Percentiles rank a stretch among this genome's conserved stretches.
Conservation (phyloP, 345 rosid genomes). For the Raphanus sativus region DNA sequence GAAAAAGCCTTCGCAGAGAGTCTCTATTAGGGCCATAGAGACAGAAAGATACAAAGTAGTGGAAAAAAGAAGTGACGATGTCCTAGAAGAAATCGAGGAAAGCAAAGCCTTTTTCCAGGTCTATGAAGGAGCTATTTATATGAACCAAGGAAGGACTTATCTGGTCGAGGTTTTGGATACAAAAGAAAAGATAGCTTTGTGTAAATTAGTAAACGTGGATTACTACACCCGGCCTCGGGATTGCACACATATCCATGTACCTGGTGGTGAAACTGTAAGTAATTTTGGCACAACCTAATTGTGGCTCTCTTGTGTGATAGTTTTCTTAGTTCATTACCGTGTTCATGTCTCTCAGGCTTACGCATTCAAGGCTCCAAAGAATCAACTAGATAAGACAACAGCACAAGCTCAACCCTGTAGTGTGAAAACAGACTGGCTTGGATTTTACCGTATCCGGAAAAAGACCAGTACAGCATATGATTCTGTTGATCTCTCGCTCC, state of each 20-base stretch:
- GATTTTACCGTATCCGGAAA: slow-evolving; percentile 57
- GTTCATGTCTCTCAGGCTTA: slow-evolving; percentile 55
- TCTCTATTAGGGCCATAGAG: slow-evolving; percentile 89
- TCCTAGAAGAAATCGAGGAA: slow-evolving; percentile 92
- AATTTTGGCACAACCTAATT: background rate
- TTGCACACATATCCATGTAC: slow-evolving; percentile 68
- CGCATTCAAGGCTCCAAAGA: slow-evolving; percentile 44
- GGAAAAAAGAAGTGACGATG: slow-evolving; percentile 47
- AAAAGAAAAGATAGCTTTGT: slow-evolving; percentile 67
- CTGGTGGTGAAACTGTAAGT: slow-evolving; percentile 78
- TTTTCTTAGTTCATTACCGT: slow-evolving; percentile 13
- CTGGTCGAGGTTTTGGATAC: slow-evolving; percentile 65
- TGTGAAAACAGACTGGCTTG: slow-evolving; percentile 88
- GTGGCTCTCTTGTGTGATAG: slow-evolving; percentile 17
- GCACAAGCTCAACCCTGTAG: slow-evolving; percentile 71
- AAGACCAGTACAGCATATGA: slow-evolving; percentile 52
- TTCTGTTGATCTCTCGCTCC: slow-evolving; percentile 65
- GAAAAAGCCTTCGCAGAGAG: slow-evolving; percentile 71
- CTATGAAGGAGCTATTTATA: slow-evolving; percentile 81
- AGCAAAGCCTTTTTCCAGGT: slow-evolving; percentile 98
- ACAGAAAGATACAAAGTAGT: slow-evolving; percentile 63
- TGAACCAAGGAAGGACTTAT: slow-evolving; percentile 88
- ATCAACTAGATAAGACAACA: slow-evolving; percentile 55
- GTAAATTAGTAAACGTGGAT: slow-evolving; percentile 60
- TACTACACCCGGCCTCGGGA: slow-evolving; percentile 85